These are phyloP conservation scores for Vickermania spadyakhi DNA, from an alignment of 208 protist genomes.

Conservation along the genomic window DNA sequence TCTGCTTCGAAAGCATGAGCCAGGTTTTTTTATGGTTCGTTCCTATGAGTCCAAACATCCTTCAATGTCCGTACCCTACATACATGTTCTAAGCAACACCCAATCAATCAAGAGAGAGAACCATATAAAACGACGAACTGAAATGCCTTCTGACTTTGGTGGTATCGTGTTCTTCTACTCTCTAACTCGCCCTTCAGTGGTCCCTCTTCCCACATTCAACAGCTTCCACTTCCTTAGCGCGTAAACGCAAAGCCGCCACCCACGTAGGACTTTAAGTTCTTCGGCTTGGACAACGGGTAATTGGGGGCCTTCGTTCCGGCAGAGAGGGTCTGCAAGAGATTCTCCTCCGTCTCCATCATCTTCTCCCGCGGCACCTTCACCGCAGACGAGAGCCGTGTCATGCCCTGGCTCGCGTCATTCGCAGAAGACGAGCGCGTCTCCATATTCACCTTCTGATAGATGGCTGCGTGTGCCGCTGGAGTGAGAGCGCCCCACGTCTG, in stretches of 20 bases:
- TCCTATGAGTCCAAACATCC: too few species aligned
- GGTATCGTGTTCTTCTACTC: too few species aligned
- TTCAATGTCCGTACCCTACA: too few species aligned
- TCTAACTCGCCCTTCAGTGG: too few species aligned
- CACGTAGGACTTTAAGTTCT: slow-evolving; percentile 54
- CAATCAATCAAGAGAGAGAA: too few species aligned
- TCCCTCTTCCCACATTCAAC: too few species aligned
- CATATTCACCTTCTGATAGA: background rate
- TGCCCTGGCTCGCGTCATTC: background rate
- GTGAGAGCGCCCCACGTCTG: slow-evolving; percentile 33
- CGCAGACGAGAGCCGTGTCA: slow-evolving; percentile 5
- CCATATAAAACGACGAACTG: too few species aligned
- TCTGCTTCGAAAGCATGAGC: too few species aligned
- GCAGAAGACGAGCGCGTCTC: background rate
- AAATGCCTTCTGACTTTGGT: too few species aligned
- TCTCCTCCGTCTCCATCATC: slow-evolving; percentile 15
- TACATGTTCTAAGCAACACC: too few species aligned
- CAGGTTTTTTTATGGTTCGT: too few species aligned
- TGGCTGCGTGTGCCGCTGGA: background rate
- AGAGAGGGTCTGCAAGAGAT: slow-evolving; percentile 33
- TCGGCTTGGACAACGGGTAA: slow-evolving; percentile 49
- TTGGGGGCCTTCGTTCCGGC: slow-evolving; percentile 42
- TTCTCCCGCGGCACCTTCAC: slow-evolving; percentile 12
- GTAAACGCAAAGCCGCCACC: slow-evolving; percentile 76
- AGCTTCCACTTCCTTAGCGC: slow-evolving; percentile 4